Base-by-base conservation (phyloP, 1,139 yeast genomes). In the Geotrichum candidum region DNA sequence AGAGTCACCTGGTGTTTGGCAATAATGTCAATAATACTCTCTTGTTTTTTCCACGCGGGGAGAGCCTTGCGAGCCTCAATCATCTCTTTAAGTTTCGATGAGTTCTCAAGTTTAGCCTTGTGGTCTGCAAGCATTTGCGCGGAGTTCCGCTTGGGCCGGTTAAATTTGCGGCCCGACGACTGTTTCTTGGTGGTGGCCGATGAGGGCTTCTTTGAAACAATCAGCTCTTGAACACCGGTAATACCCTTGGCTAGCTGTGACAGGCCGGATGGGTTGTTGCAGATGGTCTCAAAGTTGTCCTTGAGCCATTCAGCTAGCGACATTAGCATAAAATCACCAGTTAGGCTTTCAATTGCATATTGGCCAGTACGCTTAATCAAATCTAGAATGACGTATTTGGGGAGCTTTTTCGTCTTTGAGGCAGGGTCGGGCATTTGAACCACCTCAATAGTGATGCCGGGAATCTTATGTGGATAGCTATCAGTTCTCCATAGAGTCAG, bases 31-130 rank as follows among this genome's bases (percentile, higher is more conserved):
- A 89, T 79, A 54, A 94, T 79, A 4, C 80, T 78, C 0, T 81
- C 76, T 58, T 78, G 80, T 70, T 87, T 87, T 13, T 77, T 73
- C 96, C 96, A 92, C 0, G 98, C 98, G 0, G 99, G 98, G 45
- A 94, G 76, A 3, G 72, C 72, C 15, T 80, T 67, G 66, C 98
- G 80, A 11, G 77, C 73, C 1, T 66, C 63, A 11, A 79, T 60
- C 79, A 84, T 81, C 1, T 52, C 48, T 22, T 62, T 54, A 41
- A 62, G 57, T n/a, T 57, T 57, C 1, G 23, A 18, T 13, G 56
- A 54, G 0, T 53, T 50, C 11, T 50, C 51, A 18, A 59, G 57
- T 22, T 54, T 52, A 15, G 27, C 9, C 4, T 53, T 23, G 27
- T 56, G 58, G 10, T 41, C 53, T 13, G 52, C 46, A 15, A 52